These are phyloP conservation scores for Fraxinus ornus DNA, from an alignment of 305 asterid genomes.

Conservation along the genomic window DNA sequence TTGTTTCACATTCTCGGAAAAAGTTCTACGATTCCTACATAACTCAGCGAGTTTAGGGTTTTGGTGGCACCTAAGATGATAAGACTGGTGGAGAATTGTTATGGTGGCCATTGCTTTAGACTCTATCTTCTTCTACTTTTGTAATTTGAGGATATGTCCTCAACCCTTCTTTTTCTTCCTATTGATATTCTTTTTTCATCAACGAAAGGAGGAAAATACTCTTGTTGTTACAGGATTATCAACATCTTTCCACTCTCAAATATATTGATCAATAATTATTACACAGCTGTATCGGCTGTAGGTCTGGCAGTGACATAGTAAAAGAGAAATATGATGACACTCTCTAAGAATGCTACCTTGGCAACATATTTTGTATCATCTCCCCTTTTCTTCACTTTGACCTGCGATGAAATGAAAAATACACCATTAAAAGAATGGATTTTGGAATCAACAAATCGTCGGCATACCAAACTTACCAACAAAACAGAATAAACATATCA, in stretches of 20 bases:
- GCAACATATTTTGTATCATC: conserved; percentile 89
- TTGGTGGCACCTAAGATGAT: background rate
- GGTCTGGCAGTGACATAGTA: background rate
- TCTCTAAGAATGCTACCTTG: conserved; percentile 51
- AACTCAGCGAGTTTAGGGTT: background rate
- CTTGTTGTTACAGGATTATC: background rate
- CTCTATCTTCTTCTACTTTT: background rate
- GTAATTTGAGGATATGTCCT: background rate
- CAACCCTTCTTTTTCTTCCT: background rate
- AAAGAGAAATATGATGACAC: background rate
- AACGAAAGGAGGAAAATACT: background rate
- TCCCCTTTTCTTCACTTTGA: conserved; percentile 88
- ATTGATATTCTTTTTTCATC: background rate
- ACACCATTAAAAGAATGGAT: conserved; percentile 1
- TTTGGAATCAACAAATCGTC: background rate
- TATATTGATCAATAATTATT: background rate
- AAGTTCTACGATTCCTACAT: background rate
- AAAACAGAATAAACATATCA: background rate
- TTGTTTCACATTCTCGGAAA: background rate
- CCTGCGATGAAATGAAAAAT: conserved; percentile 44
- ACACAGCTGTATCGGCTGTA: background rate
- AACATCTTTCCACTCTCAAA: background rate
- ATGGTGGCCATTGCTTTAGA: background rate
- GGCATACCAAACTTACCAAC: background rate
- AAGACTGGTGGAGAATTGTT: background rate